Evolutionary conservation across 306 rosid species (phyloP).

Genomic region (Lablab purpureus): DNA sequence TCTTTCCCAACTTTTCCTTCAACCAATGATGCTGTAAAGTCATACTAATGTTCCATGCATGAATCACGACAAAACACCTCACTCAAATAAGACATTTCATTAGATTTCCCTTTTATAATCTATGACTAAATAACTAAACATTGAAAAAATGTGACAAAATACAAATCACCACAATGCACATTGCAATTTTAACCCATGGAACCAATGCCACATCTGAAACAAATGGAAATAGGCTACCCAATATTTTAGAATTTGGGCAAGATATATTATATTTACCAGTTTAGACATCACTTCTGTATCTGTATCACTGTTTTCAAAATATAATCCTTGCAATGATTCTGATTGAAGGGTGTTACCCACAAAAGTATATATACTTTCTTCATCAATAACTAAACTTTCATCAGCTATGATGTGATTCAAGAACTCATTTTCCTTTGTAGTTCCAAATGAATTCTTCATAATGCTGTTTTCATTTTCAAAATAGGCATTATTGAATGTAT

Average conservation of each 20-base stretch:
- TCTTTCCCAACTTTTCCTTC: constrained; percentile 7
- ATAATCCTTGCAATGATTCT: constrained; percentile 11
- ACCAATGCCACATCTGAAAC: constrained; percentile 3
- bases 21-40: background rate
- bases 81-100: constrained; percentile 23
- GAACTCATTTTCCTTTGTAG: background rate
- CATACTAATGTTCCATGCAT: background rate
- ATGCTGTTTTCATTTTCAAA: background rate
- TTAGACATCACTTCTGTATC: constrained; percentile 45
- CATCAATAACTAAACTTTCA: background rate
- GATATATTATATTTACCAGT: constrained; percentile 55
- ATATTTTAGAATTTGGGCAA: constrained; percentile 12
- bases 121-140: constrained; percentile 35
- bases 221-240: constrained; percentile 33
- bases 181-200: constrained; percentile 19
- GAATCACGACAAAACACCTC: constrained; percentile 6
- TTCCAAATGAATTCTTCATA: background rate
- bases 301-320: constrained; percentile 46
- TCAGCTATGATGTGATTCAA: background rate
- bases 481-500: background rate
- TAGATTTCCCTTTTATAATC: background rate
- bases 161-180: constrained; percentile 30
- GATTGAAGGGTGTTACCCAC: background rate
- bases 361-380: constrained; percentile 22
- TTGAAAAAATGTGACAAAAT: constrained; percentile 18